Conservation (phyloP, 768 basidiomycete genomes). For the Cystofilobasidium macerans region DNA sequence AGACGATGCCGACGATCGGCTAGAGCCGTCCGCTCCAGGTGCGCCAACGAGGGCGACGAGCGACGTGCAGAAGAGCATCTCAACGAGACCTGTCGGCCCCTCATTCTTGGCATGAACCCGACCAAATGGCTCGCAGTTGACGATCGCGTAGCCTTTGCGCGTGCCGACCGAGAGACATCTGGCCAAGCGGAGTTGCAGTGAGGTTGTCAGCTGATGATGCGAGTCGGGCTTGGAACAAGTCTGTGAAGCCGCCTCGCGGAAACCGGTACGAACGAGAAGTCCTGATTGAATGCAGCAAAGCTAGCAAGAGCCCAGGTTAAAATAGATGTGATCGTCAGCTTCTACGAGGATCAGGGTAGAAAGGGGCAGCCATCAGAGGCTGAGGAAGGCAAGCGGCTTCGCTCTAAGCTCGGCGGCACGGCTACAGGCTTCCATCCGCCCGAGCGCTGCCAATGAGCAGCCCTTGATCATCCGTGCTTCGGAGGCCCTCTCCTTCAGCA, state of each 20-base stretch:
- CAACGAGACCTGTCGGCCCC: conserved; percentile 88
- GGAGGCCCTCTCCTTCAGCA: too few species aligned
- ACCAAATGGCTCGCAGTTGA: conserved; percentile 96
- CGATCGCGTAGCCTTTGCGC: conserved; percentile 88
- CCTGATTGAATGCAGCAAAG: conserved; percentile 65
- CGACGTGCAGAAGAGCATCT: conserved; percentile 99
- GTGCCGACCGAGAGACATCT: conserved; percentile 90
- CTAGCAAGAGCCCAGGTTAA: background rate
- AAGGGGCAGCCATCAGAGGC: background rate
- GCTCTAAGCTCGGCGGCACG: too few species aligned
- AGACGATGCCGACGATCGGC: background rate
- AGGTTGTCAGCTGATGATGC: background rate
- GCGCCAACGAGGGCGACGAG: conserved; percentile 94
- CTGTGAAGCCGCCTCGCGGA: conserved; percentile 13
- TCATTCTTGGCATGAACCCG: conserved; percentile 90
- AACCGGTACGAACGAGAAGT: conserved; percentile 61
- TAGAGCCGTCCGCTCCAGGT: background rate
- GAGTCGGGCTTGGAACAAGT: background rate
- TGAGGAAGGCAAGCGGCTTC: too few species aligned
- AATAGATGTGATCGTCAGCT: too few species aligned
- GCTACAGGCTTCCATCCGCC: too few species aligned
- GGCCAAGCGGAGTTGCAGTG: background rate
- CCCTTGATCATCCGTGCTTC: too few species aligned
- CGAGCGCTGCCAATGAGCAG: too few species aligned
- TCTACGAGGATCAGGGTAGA: background rate